These are phyloP conservation scores for Populus tremula DNA, from an alignment of 345 rosid genomes.

Conservation along the genomic window DNA sequence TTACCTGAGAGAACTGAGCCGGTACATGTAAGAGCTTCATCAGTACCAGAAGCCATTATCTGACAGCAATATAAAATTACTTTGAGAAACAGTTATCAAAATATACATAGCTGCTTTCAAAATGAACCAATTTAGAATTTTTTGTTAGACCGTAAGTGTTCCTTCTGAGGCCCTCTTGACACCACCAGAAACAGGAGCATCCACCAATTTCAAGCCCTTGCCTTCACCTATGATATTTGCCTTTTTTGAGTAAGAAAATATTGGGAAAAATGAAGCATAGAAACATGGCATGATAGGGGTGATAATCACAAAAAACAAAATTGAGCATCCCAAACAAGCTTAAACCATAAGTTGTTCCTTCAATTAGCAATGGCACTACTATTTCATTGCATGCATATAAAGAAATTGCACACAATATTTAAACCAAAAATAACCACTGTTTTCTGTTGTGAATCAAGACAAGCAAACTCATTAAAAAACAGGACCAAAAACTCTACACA, in stretches of 20 bases:
- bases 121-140: no score
- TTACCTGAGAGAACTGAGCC: slow-evolving; percentile 80
- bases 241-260: slow-evolving; percentile 9
- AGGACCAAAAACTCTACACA: neutral
- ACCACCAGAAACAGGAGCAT: slow-evolving; percentile 99
- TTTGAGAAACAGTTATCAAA: slow-evolving; percentile 14
- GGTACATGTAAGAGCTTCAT: slow-evolving; percentile 63
- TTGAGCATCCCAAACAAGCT: neutral
- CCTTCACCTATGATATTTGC: slow-evolving; percentile 53
- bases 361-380: neutral
- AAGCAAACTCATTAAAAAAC: neutral
- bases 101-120: slow-evolving; percentile 3
- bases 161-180: slow-evolving; percentile 85
- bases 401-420: neutral
- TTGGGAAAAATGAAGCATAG: neutral
- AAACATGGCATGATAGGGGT: slow-evolving; percentile 1
- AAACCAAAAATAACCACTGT: neutral
- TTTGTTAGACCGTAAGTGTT: slow-evolving; percentile 68
- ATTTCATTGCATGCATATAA: neutral
- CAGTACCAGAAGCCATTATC: slow-evolving; percentile 92
- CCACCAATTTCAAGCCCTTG: slow-evolving; percentile 79
- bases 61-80: slow-evolving; percentile 27
- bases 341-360: neutral
- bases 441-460: neutral
- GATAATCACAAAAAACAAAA: neutral